phyloP scores from a whole-genome alignment of 306 rosid genomes.

The Vigna reflexopilosa region DNA sequence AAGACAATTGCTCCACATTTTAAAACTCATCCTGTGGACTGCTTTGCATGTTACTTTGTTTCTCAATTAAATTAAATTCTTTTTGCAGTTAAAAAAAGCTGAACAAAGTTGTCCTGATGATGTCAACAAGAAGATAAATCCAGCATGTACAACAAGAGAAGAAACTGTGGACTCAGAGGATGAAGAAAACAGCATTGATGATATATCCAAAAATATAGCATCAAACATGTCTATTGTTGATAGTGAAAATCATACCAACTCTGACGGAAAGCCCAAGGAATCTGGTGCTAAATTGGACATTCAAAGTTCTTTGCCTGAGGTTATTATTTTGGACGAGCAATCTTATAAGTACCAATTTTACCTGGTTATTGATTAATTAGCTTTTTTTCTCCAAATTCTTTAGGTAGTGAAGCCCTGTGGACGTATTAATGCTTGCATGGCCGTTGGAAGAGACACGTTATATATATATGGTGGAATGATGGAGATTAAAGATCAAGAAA shows the following conservation, averaged over 20 bases:
- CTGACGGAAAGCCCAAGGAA: conserved; percentile 57
- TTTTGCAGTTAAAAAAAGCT: conserved; percentile 68
- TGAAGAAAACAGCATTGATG: conserved; percentile 63
- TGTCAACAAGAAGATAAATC: conserved; percentile 50
- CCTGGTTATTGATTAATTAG: conserved; percentile 42
- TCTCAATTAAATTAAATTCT: conserved; percentile 26
- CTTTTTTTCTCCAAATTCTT: conserved; percentile 38
- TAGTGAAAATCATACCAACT: conserved; percentile 50
- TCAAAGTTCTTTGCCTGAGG: conserved; percentile 82
- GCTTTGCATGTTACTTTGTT: conserved; percentile 37
- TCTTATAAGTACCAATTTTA: conserved; percentile 38
- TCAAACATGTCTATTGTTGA: conserved; percentile 61
- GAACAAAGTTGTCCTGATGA: conserved; percentile 56
- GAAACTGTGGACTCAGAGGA: conserved; percentile 61
- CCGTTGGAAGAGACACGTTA: conserved; percentile 83
- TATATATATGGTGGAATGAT: conserved; percentile 95
- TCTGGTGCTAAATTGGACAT: conserved; percentile 52
- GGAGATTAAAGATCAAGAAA: conserved; percentile 92
- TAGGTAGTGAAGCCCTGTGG: conserved; percentile 95
- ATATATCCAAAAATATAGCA: conserved; percentile 67
- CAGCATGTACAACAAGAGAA: conserved; percentile 50
- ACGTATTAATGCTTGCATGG: conserved; percentile 93
- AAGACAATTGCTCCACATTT: conserved; percentile 17
- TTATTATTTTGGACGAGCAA: conserved; percentile 47
- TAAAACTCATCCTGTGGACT: conserved; percentile 30